These are phyloP conservation scores for Paramecium caudatum DNA, from an alignment of 73 alveolate genomes.

Conservation along the genomic window DNA sequence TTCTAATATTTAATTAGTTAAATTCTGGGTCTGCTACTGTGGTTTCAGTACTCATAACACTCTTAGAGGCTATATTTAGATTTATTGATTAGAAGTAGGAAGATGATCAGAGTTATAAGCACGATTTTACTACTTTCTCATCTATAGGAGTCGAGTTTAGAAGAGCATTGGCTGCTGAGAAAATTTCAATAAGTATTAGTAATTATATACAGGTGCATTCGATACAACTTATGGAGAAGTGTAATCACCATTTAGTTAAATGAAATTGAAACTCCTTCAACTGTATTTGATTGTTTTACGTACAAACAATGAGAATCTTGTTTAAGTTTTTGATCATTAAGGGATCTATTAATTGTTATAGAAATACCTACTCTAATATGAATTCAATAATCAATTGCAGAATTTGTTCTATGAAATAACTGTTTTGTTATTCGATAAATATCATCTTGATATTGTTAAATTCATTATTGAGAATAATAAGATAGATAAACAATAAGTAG, in stretches of 20 bases:
- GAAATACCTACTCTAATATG: slow-evolving; percentile 3
- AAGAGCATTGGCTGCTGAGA: slow-evolving; percentile 40
- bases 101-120: neutral
- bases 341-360: neutral
- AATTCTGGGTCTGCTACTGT: slow-evolving; percentile 51
- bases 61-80: neutral
- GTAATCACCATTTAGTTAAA: slow-evolving; percentile 1
- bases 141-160: neutral
- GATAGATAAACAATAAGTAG: neutral
- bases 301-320: neutral
- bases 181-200: slow-evolving; percentile 17
- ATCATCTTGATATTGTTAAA: neutral
- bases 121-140: neutral
- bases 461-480: slow-evolving; percentile 1
- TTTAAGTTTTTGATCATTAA: neutral
- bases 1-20: neutral
- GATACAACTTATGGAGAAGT: slow-evolving; percentile 4
- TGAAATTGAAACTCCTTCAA: slow-evolving; percentile 38
- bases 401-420: slow-evolving; percentile 17
- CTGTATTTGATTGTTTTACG: neutral
- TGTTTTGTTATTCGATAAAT: neutral
- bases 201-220: neutral
- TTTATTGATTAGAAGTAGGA: neutral
- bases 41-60: neutral
- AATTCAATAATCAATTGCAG: slow-evolving; percentile 57